A percentile compares a stretch with the other conserved stretches of the same genome.
Evolutionary conservation across 768 basidiomycete species (phyloP).

Genomic region (Trametes elegans): DNA sequence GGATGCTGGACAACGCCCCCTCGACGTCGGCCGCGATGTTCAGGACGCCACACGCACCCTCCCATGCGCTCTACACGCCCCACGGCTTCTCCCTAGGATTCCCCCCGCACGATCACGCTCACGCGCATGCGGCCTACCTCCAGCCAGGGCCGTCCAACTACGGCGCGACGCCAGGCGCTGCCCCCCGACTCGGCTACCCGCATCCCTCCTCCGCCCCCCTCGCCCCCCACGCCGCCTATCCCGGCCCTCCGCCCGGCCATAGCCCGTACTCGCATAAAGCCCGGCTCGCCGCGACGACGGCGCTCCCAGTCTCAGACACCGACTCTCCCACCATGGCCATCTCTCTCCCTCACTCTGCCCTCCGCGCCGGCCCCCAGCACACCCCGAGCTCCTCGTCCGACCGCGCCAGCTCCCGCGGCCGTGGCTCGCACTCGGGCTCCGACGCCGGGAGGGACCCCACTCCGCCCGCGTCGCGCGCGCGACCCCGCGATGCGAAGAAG

Average conservation of each 20-base stretch:
- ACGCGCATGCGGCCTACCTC: conserved; percentile 13
- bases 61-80: conserved; percentile 19
- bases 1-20: conserved; percentile 15
- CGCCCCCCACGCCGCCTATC: conserved; percentile 11
- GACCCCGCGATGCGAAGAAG: conserved; percentile 34
- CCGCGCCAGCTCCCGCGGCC: not conserved
- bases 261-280: conserved; percentile 13
- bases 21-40: conserved; percentile 4
- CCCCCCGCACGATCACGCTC: conserved; percentile 17
- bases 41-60: conserved; percentile 14
- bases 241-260: conserved; percentile 8
- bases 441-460: conserved; percentile 12
- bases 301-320: not conserved
- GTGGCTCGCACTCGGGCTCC: conserved; percentile 1
- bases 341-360: conserved; percentile 6
- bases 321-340: conserved; percentile 16
- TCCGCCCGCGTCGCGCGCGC: conserved; percentile 8
- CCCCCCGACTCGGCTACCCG: conserved; percentile 18
- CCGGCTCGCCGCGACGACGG: not conserved
- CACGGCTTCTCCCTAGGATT: conserved; percentile 26
- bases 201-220: conserved; percentile 17
- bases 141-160: conserved; percentile 16
- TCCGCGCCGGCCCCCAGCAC: too few species aligned
- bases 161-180: conserved; percentile 17
- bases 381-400: not conserved